Evolutionary conservation across 306 rosid species (phyloP).

Genomic region (Dryas octopetala): DNA sequence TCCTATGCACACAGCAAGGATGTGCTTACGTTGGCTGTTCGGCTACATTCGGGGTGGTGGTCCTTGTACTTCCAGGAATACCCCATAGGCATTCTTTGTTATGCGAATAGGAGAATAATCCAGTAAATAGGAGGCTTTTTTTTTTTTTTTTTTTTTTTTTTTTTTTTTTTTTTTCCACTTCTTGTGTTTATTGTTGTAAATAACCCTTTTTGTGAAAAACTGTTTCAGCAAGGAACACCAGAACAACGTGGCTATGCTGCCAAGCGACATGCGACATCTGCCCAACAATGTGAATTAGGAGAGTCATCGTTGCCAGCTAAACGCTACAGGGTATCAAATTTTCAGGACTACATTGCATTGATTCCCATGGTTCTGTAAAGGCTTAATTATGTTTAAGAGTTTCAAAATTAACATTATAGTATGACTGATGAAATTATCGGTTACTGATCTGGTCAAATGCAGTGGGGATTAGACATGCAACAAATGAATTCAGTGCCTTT

Average conservation of each 20-base stretch:
- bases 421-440: neutral
- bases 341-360: neutral
- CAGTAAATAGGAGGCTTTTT: neutral
- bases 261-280: neutral
- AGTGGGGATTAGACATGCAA: slow-evolving; percentile 12
- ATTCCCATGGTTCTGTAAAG: neutral
- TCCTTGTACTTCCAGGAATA: neutral
- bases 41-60: neutral
- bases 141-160: neutral
- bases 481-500: neutral
- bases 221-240: slow-evolving; percentile 17
- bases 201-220: neutral
- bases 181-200: neutral
- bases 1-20: neutral
- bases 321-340: slow-evolving; percentile 24
- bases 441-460: neutral
- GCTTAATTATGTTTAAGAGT: neutral
- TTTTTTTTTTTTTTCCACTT: neutral
- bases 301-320: slow-evolving; percentile 14
- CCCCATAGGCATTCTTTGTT: neutral
- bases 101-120: neutral
- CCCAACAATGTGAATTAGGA: neutral
- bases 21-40: no score
- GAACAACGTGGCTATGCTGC: neutral
- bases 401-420: neutral